Evolutionary conservation across 2,329 filamentous ascomycete species (phyloP), one percentile per base, ranked within the genome.

Genomic region (Nannizziopsis barbatae): DNA sequence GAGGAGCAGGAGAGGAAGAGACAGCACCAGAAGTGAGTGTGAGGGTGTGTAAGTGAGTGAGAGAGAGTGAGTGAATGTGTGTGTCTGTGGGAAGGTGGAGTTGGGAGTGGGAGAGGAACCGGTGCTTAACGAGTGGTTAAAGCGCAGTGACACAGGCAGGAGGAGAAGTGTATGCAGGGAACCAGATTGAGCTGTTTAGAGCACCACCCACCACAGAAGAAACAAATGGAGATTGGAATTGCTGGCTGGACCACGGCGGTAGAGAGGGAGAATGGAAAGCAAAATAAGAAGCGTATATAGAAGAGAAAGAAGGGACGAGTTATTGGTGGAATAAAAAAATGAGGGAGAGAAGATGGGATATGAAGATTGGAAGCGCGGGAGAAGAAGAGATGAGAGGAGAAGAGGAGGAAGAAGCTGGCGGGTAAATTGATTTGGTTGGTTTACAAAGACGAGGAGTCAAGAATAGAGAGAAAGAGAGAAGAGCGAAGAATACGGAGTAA

Each of bases 391-490:
- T 35, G 5, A n/a, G 11, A 38, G 11, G 32, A 49, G 40, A 31
- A 20, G 30, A 48, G 36, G 36, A 47, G 30, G 41, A 44, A 14
- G n/a, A 36, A 41, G 9, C 17, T 14, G 49, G 20, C 44, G 40
- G 46, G 30, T 27, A 38, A 17, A 38, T 30, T 22, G 20, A n/a
- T 6, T 5, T 17, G 17, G 14, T 32, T 50, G 22, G 22, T 27
- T 27, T 27, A 27, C 22, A 27, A 27, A 27, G 22, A 27, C 4
- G 7, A 27, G n/a, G n/a, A n/a, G n/a, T n/a, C 22, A 27, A 27
- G 22, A 27, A 27, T 49, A 47, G 51, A 50, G 53, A 54, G 49
- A 54, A 52, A 50, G 47, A 54, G 31, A 45, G 38, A 44, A 49
- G 43, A 51, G 54, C 50, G 50, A 48, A 45, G 40, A 41, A 33